Evolutionary conservation across 768 basidiomycete genomes (phyloP).

Genomic region (Pleurotus salmoneostramineus): DNA sequence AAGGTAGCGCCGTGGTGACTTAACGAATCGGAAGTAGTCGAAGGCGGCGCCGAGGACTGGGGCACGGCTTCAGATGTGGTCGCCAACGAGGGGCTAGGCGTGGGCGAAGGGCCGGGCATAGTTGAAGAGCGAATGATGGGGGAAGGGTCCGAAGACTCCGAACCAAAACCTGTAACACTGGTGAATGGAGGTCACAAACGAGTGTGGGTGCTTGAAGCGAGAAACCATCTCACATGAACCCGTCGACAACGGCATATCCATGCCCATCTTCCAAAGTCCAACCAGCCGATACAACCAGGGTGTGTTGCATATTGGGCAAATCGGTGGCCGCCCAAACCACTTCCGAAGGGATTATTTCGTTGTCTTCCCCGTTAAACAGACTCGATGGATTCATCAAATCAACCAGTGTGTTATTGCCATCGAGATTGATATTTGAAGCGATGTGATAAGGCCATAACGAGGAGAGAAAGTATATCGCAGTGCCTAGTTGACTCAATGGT

Average conservation of each 20-base stretch:
- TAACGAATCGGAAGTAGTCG: too few species aligned
- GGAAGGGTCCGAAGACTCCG: neutral
- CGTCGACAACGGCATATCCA: slow-evolving; percentile 11
- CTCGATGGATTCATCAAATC: slow-evolving; percentile 9
- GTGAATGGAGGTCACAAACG: neutral
- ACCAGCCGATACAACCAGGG: slow-evolving; percentile 8
- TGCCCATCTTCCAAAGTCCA: neutral
- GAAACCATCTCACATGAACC: slow-evolving; percentile 8
- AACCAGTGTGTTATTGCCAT: neutral
- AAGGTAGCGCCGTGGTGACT: neutral
- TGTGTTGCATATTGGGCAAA: slow-evolving; percentile 9
- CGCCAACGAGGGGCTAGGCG: too few species aligned
- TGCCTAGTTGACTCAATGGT: slow-evolving; percentile 1
- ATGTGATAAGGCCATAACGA: slow-evolving; percentile 13
- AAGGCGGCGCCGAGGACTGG: neutral
- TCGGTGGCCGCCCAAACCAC: slow-evolving; percentile 9
- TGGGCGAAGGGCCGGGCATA: too few species aligned
- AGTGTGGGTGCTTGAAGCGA: too few species aligned
- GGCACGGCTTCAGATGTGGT: neutral
- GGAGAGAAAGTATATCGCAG: slow-evolving; percentile 12
- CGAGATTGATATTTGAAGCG: slow-evolving; percentile 7
- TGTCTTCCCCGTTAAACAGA: neutral
- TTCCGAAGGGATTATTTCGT: slow-evolving; percentile 3
- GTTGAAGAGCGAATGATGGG: too few species aligned
- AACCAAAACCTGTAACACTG: neutral